Evolutionary conservation across 345 rosid species (phyloP), one percentile per base, ranked within the genome.

Genomic region (Salix arbutifolia): DNA sequence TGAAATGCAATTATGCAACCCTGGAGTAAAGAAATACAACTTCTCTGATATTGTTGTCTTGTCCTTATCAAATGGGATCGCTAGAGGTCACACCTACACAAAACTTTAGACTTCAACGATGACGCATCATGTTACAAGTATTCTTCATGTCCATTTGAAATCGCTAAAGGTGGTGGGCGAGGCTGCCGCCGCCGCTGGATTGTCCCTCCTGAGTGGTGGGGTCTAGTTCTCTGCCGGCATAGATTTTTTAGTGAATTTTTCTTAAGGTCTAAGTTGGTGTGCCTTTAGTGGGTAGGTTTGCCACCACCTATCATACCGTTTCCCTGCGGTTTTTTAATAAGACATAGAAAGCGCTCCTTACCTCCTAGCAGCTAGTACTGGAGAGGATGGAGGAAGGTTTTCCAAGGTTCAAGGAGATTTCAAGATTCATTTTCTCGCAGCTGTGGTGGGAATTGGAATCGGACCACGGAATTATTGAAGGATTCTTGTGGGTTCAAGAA

Each of bases 281-380:
- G 62, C 77, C 12, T 31, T 28, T 26, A 48, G 77, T 74, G 77
- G 77, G 70, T 44, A 28, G 70, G 70, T 40, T 40, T 40, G 12
- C 44, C 44, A 40, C 14, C 44, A 0, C 44, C 44, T 2, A 35
- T 65, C 37, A 74, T 16, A 61, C 19, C 8, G 19, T 25, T 3
- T 23, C 5, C 64, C 64, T n/a, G 62, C 28, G 12, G 13, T n/a
- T 10, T 26, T 1, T 23, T 5, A 21, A 13, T 37, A 35, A 6
- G 4, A 53, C 19, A 12, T 17, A 21, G 17, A 2, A 38, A 37
- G 33, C 26, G 4, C 35, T 16, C 44, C 44, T 68, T 38, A 8
- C 71, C 12, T 53, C 50, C 18, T 3, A 2, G 16, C 14, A 16
- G 17, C 18, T 7, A 2, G 25, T 3, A 16, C 26, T 28, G 40